Percentiles rank a stretch among this genome's conserved stretches.
Evolutionary conservation across 2,329 filamentous ascomycete genomes (phyloP).

Genomic region (Pestalotiopsis sp.): DNA sequence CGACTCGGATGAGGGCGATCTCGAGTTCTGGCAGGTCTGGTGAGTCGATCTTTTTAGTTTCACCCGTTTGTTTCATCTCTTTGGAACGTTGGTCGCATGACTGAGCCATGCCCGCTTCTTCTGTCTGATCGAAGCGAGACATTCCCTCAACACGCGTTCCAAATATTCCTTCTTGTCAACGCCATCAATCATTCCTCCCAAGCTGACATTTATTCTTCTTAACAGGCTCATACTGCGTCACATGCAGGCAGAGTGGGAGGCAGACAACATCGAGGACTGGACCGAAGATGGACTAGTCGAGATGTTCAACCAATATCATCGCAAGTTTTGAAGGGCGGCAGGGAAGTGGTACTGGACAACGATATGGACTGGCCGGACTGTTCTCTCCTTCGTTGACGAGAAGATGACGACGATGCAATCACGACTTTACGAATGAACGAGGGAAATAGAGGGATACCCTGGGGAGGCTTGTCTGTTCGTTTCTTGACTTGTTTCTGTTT

Average conservation of each 20-base stretch:
- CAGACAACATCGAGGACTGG: slow-evolving; percentile 13
- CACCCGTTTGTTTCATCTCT: background rate
- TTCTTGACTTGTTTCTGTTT: background rate
- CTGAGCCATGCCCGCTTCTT: background rate
- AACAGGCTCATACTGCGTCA: slow-evolving; percentile 26
- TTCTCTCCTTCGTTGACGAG: background rate
- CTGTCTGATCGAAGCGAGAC: too few relatives aligned
- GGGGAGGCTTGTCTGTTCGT: background rate
- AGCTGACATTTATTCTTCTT: background rate
- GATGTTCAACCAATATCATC: slow-evolving; percentile 1
- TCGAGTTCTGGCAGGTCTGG: slow-evolving; percentile 32
- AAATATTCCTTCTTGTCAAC: too few relatives aligned
- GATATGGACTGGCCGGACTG: background rate
- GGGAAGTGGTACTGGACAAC: background rate
- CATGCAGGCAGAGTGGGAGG: slow-evolving; percentile 32
- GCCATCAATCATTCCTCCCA: background rate
- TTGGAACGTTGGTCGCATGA: background rate
- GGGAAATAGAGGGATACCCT: background rate
- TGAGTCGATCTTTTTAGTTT: background rate
- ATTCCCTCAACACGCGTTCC: too few relatives aligned
- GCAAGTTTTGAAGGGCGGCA: background rate
- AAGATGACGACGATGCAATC: background rate
- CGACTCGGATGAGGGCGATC: slow-evolving; percentile 24
- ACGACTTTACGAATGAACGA: background rate
- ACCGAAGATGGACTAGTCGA: slow-evolving; percentile 1